A percentile compares a stretch with the other conserved stretches of the same genome.
Evolutionary conservation across 768 basidiomycete genomes (phyloP).

Genomic region (Lentinula aciculospora): DNA sequence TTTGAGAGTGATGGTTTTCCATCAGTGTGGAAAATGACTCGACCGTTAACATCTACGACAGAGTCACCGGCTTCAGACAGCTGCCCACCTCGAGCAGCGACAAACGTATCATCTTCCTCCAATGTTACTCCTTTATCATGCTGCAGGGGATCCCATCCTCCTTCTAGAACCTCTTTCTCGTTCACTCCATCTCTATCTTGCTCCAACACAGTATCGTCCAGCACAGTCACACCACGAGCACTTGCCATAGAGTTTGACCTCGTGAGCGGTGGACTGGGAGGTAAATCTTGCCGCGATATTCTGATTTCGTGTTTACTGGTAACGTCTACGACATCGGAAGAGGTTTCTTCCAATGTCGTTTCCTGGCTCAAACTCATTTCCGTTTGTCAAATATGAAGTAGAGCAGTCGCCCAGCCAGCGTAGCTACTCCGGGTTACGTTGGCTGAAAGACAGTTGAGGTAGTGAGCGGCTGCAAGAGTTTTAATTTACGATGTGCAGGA

Average conservation of each 20-base stretch:
- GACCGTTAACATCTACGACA: constrained; percentile 19
- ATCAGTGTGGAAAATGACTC: constrained; percentile 19
- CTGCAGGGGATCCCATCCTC: constrained; percentile 19
- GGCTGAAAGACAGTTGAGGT: too few species aligned
- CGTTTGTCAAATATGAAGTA: not conserved
- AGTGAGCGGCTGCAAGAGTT: too few species aligned
- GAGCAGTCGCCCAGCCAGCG: too few species aligned
- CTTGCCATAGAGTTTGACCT: constrained; percentile 16
- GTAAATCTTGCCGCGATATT: constrained; percentile 17
- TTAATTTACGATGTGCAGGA: too few species aligned
- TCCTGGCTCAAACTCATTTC: not conserved
- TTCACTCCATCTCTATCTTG: not conserved
- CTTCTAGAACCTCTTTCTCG: constrained; percentile 6
- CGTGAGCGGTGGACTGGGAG: constrained; percentile 26
- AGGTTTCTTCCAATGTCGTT: not conserved
- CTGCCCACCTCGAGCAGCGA: constrained; percentile 5
- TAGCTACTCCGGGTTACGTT: too few species aligned
- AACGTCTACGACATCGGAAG: not conserved
- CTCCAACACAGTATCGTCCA: not conserved
- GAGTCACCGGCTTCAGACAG: constrained; percentile 13
- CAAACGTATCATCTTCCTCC: constrained; percentile 6
- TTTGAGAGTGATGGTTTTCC: constrained; percentile 24
- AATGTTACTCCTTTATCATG: not conserved
- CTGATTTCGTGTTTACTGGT: constrained; percentile 12
- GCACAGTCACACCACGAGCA: not conserved